Base-by-base conservation (phyloP, 2,329 filamentous ascomycete species). In the Pestalotiopsis sp. region DNA sequence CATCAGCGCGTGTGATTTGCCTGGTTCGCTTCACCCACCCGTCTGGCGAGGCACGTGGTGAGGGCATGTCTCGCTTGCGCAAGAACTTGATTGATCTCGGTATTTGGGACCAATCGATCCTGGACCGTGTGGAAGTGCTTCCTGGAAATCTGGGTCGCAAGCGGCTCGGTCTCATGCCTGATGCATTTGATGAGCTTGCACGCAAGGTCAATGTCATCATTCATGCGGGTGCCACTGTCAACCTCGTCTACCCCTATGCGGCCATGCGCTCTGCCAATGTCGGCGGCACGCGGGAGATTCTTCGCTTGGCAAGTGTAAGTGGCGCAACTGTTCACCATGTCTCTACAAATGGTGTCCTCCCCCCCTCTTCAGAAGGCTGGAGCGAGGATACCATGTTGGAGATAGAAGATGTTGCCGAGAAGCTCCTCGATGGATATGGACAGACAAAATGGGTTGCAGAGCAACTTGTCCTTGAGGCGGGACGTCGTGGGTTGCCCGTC, bases 371-470 rank as follows among this genome's bases (percentile, higher is more conserved):
- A 4, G 84, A 89, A 52, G 91, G 92, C 12, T 95, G 92, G 92
- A 79, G 87, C 1, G 93, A 95, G 77, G 87, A 90, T 70, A 82
- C 88, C 11, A 90, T 91, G 81, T 82, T 95, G 17, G 84, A 86
- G 38, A 85, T 93, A 4, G 87, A 91, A 13, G 88, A 91, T 61
- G 92, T 94, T 1, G 90, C 91, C 0, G 87, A 84, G 58, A 91
- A 91, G 76, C 82, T 94, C 4, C 80, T 87, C 1, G 92, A 94
- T 74, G 92, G 92, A 1, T 94, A 94, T 71, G 91, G 92, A 0
- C 92, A 94, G 79, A 93, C 92, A 0, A 94, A 94, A 76, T 94
- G 92, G 92, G 92, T 93, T 38, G 92, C 92, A 2, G 92, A 94
- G 77, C 89, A 92, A 77, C 88, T 94, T 3, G 90, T 93, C 9